A percentile compares a stretch with the other conserved stretches of the same genome.
Evolutionary conservation across 768 basidiomycete species (phyloP).

Genomic region (Rhizopogon rudus): DNA sequence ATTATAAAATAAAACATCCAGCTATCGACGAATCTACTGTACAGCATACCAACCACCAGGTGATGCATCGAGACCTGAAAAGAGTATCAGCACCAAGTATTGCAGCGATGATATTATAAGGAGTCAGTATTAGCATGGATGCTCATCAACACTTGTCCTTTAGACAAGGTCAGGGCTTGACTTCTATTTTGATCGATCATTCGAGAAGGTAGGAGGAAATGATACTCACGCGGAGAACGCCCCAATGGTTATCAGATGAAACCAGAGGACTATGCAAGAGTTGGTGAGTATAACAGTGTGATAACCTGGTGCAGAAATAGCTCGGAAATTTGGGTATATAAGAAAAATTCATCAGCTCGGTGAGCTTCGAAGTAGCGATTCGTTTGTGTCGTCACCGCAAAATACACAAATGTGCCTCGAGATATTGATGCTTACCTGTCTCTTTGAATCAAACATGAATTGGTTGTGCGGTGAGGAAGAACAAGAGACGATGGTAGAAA

Average conservation of each 20-base stretch:
- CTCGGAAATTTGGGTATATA: slow-evolving; percentile 95
- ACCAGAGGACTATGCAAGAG: not conserved
- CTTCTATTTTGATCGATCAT: slow-evolving; percentile 80
- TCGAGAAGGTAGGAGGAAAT: slow-evolving; percentile 12
- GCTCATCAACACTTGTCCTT: slow-evolving; percentile 71
- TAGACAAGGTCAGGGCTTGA: slow-evolving; percentile 84
- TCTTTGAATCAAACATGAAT: not conserved
- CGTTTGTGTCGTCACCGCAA: slow-evolving; percentile 59
- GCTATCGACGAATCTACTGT: no score
- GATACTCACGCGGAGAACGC: slow-evolving; percentile 30
- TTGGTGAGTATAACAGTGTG: not conserved
- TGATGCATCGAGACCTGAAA: slow-evolving; percentile 3
- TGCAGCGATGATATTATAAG: not conserved
- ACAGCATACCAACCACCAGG: no score
- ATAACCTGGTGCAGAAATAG: slow-evolving; percentile 18
- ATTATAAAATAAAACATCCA: no score
- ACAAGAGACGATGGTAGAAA: slow-evolving; percentile 5
- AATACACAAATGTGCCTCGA: slow-evolving; percentile 1
- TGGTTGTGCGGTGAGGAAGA: slow-evolving; percentile 5
- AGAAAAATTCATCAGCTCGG: slow-evolving; percentile 59
- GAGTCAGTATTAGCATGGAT: slow-evolving; percentile 89
- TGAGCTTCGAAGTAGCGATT: slow-evolving; percentile 88
- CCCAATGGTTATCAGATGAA: not conserved
- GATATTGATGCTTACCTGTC: slow-evolving; percentile 27
- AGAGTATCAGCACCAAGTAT: slow-evolving; percentile 12